Evolutionary conservation across 2,329 filamentous ascomycete species (phyloP).

Genomic region (Cladosporium halotolerans): DNA sequence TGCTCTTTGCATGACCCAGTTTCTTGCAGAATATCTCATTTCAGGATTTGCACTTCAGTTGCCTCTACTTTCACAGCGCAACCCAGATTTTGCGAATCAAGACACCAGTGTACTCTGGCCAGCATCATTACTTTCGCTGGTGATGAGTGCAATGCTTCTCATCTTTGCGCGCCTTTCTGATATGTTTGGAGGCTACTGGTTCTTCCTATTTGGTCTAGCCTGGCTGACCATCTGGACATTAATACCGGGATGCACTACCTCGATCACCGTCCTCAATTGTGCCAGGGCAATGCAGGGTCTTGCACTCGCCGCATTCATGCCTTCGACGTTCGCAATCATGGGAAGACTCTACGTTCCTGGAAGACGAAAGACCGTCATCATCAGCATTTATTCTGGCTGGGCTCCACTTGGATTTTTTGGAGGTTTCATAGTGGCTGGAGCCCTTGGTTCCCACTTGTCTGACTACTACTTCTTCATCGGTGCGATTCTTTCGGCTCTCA

Average conservation of each 20-base stretch:
- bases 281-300: slow-evolving; percentile 32
- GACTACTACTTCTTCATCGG: slow-evolving; percentile 32
- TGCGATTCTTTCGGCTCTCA: slow-evolving; percentile 22
- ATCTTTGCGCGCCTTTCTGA: slow-evolving; percentile 31
- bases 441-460: slow-evolving; percentile 19
- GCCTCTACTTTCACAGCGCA: slow-evolving; percentile 20
- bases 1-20: slow-evolving; percentile 31
- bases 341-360: slow-evolving; percentile 28
- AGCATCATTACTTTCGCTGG: slow-evolving; percentile 28
- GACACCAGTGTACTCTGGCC: slow-evolving; percentile 30
- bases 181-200: slow-evolving; percentile 31
- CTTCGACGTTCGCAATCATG: slow-evolving; percentile 30
- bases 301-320: slow-evolving; percentile 31
- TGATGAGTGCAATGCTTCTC: slow-evolving; percentile 29
- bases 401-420: slow-evolving; percentile 32
- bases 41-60: slow-evolving; percentile 32
- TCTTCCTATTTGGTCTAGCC: slow-evolving; percentile 30
- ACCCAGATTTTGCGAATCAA: slow-evolving; percentile 4
- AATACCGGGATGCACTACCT: slow-evolving; percentile 27
- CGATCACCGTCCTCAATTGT: slow-evolving; percentile 23
- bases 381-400: slow-evolving; percentile 30
- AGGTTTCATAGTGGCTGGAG: slow-evolving; percentile 29
- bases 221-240: slow-evolving; percentile 31
- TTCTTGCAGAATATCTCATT: slow-evolving; percentile 33
- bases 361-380: slow-evolving; percentile 28